Evolutionary conservation across 257 asterid species (phyloP).

Genomic region (Pogostemon cablin): DNA sequence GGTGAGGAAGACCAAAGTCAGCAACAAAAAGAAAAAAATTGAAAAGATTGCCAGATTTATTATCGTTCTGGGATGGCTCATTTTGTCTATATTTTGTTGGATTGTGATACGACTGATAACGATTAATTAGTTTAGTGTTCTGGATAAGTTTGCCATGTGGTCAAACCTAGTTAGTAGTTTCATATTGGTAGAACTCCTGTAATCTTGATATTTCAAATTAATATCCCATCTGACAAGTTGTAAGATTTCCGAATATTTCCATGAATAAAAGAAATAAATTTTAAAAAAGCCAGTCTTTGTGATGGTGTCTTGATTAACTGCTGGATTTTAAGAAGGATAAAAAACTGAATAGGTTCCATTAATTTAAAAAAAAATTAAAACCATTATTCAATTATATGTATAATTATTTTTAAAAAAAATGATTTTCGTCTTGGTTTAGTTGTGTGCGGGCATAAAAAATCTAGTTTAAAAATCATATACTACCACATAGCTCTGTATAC

Average conservation of each 20-base stretch:
- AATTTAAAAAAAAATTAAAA: too few relatives aligned
- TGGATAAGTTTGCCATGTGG: slow-evolving; percentile 26
- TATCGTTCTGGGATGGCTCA: slow-evolving; percentile 45
- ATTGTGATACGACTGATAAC: slow-evolving; percentile 22
- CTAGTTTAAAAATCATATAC: too few relatives aligned
- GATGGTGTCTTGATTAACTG: too few relatives aligned
- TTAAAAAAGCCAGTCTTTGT: too few relatives aligned
- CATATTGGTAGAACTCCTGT: background rate
- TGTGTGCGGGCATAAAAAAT: too few relatives aligned
- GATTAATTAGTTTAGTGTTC: slow-evolving; percentile 26
- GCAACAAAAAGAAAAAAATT: background rate
- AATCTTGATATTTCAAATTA: background rate
- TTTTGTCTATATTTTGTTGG: slow-evolving; percentile 33
- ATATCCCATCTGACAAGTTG: too few relatives aligned
- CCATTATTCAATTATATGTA: too few relatives aligned
- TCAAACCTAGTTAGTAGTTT: slow-evolving; percentile 10
- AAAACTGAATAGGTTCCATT: too few relatives aligned
- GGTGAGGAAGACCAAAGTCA: slow-evolving; percentile 21
- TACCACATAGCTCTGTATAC: too few relatives aligned
- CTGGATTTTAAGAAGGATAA: too few relatives aligned
- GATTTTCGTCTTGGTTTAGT: too few relatives aligned
- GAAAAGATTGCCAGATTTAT: slow-evolving; percentile 38
- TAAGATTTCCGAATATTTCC: background rate
- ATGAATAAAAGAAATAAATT: background rate
- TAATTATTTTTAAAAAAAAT: too few relatives aligned